A percentile compares a stretch with the other conserved stretches of the same genome.
Evolutionary conservation across 2,329 filamentous ascomycete genomes (phyloP).

Genomic region (Fusarium sarcochroum): DNA sequence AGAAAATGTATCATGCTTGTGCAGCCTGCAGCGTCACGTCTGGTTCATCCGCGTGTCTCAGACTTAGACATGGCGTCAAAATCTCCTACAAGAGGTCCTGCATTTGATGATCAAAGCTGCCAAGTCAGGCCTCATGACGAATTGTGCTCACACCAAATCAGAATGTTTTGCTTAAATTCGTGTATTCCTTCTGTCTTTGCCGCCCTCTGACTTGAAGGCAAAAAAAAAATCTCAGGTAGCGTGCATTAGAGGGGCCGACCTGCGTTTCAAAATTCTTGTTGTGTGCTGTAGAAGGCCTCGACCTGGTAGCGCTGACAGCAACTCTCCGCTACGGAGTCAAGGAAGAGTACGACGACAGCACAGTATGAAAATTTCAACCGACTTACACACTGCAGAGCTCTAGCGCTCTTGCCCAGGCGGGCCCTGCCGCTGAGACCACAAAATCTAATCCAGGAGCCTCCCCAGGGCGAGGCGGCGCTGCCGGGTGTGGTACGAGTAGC

Average conservation of each 20-base stretch:
- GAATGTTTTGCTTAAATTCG: not conserved
- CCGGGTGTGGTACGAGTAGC: constrained; percentile 12
- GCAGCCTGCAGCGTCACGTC: not conserved
- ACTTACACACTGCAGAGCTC: constrained; percentile 9
- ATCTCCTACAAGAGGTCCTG: constrained; percentile 9
- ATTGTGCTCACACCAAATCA: constrained; percentile 16
- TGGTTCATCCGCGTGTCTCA: constrained; percentile 22
- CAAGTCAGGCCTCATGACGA: constrained; percentile 25
- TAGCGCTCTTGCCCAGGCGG: constrained; percentile 41
- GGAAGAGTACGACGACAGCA: constrained; percentile 12
- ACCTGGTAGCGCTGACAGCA: constrained; percentile 33
- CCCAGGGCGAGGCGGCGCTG: constrained; percentile 31
- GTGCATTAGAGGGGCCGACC: constrained; percentile 23
- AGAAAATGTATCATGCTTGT: constrained; percentile 16
- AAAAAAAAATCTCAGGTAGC: constrained; percentile 17
- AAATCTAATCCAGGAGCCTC: constrained; percentile 5
- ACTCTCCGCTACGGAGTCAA: constrained; percentile 12
- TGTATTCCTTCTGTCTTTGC: constrained; percentile 8
- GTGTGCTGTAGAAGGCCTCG: constrained; percentile 30
- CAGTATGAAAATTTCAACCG: constrained; percentile 19
- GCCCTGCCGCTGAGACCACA: constrained; percentile 44
- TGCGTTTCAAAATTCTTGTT: constrained; percentile 33
- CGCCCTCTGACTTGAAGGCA: constrained; percentile 7
- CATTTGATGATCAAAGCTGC: constrained; percentile 12
- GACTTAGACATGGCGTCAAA: constrained; percentile 21